Evolutionary conservation across 163 green algal genomes (phyloP), one percentile per base, ranked within the genome.

Genomic region (Scenedesmus sp.): DNA sequence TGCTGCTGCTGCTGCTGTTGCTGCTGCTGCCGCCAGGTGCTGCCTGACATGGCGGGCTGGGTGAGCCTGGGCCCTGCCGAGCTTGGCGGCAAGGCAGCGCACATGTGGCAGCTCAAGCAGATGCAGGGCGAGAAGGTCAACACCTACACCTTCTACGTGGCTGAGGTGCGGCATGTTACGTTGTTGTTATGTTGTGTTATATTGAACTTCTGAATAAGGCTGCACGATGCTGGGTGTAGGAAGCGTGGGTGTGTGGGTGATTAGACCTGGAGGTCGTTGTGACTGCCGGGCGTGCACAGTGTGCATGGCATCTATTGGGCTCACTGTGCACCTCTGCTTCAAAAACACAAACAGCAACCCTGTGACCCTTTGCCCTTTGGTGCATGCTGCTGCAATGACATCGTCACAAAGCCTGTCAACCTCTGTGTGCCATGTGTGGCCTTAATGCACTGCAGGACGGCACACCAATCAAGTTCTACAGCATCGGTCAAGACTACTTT

Each of bases 81-180:
- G 20, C 74, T 91, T 10, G 76, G 87, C 15, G 87, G 74, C 76
- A 20, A 70, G 23, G 15, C 56, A 2, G 87, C 74, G 13, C 26
- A 55, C 26, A 91, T 91, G 87, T 91, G 74, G 74, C 87, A 91
- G 76, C 56, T 66, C 52, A 91, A 91, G 55, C 23, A 91, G 26
- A 91, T 91, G 87, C 26, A 52, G 57, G 87, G 87, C 1, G 87
- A 91, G 70, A 91, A 91, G 73, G 73, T 91, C 55, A 91, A 87
- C 87, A 91, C 87, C 1, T 91, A 91, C 87, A 87, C 87, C 55
- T 91, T 91, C 87, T 91, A 91, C 70, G 55, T 91, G 2, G 34
- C 74, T 57, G 74, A 91, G 87, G 87, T 87, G 66, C 59, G 83
- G 9, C 23, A n/a, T 4, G 52, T 23, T 13, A 73, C 34, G 34